A percentile compares a stretch with the other conserved stretches of the same genome.
phyloP scores from a whole-genome alignment of 1,139 yeast genomes.

The Yamadazyma jaroonii region DNA sequence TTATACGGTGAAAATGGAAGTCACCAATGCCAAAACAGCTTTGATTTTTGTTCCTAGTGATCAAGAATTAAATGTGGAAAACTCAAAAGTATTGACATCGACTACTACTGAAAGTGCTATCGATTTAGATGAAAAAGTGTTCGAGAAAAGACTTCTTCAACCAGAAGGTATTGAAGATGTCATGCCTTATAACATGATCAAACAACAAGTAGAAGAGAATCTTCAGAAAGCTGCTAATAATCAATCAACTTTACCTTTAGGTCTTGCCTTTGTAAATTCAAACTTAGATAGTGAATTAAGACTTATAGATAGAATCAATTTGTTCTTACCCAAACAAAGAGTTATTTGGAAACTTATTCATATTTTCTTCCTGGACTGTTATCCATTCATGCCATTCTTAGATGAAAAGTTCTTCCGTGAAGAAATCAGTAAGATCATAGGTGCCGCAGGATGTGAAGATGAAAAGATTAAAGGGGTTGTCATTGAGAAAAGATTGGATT shows the following conservation, averaged over 20 bases:
- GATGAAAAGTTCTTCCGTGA: slow-evolving; percentile 27
- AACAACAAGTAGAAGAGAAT: slow-evolving; percentile 15
- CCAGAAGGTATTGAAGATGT: slow-evolving; percentile 36
- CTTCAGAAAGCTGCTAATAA: slow-evolving; percentile 15
- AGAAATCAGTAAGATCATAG: slow-evolving; percentile 23
- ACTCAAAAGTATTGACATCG: slow-evolving; percentile 20
- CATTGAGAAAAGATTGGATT: slow-evolving; percentile 30
- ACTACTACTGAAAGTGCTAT: slow-evolving; percentile 7
- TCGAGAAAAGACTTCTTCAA: slow-evolving; percentile 31
- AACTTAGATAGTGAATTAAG: slow-evolving; percentile 29
- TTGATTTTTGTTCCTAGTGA: slow-evolving; percentile 16
- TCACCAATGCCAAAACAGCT: slow-evolving; percentile 20
- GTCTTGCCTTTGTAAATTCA: slow-evolving; percentile 29
- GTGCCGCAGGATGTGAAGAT: slow-evolving; percentile 22
- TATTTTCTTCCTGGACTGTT: slow-evolving; percentile 28
- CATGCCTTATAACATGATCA: slow-evolving; percentile 31
- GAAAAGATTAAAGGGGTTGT: slow-evolving; percentile 18
- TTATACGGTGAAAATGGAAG: slow-evolving; percentile 24
- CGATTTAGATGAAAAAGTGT: slow-evolving; percentile 22
- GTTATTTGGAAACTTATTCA: slow-evolving; percentile 32
- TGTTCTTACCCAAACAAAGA: slow-evolving; percentile 29
- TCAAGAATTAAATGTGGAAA: slow-evolving; percentile 24
- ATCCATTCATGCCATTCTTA: slow-evolving; percentile 37
- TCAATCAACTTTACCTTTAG: slow-evolving; percentile 23
- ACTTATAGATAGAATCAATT: slow-evolving; percentile 29